A percentile compares a stretch with the other conserved stretches of the same genome.
These are phyloP conservation scores for Aspergillus hancockii DNA, from an alignment of 495 filamentous ascomycete species.

Conservation along the genomic window DNA sequence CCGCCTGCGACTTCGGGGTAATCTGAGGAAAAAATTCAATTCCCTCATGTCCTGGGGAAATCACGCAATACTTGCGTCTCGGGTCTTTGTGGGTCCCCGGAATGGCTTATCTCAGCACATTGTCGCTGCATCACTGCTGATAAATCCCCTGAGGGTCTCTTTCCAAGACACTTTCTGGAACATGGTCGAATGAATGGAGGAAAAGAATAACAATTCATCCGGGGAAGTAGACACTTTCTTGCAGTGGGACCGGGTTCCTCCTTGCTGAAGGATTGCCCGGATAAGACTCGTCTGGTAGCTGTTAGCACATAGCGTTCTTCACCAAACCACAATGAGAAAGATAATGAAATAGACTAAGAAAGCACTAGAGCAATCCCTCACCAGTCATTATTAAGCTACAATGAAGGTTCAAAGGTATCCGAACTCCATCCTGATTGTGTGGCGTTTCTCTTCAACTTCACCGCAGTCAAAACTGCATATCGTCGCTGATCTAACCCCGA, in stretches of 20 bases:
- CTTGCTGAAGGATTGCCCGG: background rate
- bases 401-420: background rate
- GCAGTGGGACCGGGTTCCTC: background rate
- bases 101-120: slow-evolving; percentile 19
- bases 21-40: slow-evolving; percentile 27
- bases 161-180: slow-evolving; percentile 12
- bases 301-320: background rate
- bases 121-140: slow-evolving; percentile 21
- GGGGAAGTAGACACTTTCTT: background rate
- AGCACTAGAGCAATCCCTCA: background rate
- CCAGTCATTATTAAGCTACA: background rate
- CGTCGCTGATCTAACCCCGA: background rate
- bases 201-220: background rate
- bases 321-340: background rate
- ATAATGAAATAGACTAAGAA: background rate
- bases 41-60: slow-evolving; percentile 27
- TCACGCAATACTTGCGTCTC: slow-evolving; percentile 44
- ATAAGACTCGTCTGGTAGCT: background rate
- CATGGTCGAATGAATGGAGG: slow-evolving; percentile 10
- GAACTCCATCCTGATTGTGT: background rate
- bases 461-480: too few species aligned
- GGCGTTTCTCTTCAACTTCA: background rate
- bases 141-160: slow-evolving; percentile 24
- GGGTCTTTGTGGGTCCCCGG: slow-evolving; percentile 26
- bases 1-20: slow-evolving; percentile 33